Percentiles rank a stretch among this genome's conserved stretches.
Evolutionary conservation across 306 rosid genomes (phyloP).

Genomic region (Prunus davidiana): DNA sequence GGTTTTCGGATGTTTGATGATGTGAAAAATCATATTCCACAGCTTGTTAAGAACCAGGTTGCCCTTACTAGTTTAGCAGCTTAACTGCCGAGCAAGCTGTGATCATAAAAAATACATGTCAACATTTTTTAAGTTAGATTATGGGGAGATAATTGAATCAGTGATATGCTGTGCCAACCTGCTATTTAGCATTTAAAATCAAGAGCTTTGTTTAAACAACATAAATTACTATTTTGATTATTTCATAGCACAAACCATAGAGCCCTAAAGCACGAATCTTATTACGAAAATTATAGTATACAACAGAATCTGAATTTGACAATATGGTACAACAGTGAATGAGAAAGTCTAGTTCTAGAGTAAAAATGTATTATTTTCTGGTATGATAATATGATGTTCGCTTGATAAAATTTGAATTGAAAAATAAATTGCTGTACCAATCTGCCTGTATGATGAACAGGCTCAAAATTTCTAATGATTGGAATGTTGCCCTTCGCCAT

Average conservation of each 20-base stretch:
- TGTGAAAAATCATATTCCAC: neutral
- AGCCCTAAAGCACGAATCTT: neutral
- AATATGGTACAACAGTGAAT: neutral
- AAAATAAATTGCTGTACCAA: neutral
- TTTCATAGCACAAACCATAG: neutral
- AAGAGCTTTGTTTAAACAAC: neutral
- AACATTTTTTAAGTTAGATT: neutral
- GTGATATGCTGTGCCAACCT: neutral
- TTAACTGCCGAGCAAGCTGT: neutral
- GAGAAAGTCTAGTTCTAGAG: neutral
- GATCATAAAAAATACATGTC: neutral
- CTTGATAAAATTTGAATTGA: neutral
- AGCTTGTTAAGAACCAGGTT: neutral
- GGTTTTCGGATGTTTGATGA: neutral
- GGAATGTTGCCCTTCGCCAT: conserved; percentile 22
- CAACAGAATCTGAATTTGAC: neutral
- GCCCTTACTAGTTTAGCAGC: neutral
- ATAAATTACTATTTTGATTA: neutral
- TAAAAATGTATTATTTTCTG: neutral
- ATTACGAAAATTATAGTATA: neutral
- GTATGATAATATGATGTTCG: neutral
- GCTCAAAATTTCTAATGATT: neutral
- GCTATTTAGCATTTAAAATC: neutral
- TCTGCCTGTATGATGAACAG: neutral
- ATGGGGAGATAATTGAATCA: neutral